phyloP scores from a whole-genome alignment of 495 filamentous ascomycete genomes.

The Emericellopsis terricola region DNA sequence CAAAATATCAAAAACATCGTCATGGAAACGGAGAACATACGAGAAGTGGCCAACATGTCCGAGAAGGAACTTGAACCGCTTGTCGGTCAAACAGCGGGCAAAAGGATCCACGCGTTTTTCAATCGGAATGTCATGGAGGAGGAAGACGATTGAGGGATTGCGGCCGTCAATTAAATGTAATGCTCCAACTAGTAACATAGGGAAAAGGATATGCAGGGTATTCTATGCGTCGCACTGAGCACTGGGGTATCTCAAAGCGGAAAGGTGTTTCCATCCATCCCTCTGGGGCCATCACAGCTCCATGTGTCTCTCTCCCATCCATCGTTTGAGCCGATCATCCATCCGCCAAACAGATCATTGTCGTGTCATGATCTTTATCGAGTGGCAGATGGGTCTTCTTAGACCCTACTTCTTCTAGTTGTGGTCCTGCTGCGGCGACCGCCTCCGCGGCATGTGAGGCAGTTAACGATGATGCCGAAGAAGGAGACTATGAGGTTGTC shows the following conservation, averaged over 20 bases:
- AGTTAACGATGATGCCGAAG: conserved; percentile 72
- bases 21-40: conserved; percentile 55
- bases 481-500: conserved; percentile 56
- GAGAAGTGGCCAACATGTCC: conserved; percentile 74
- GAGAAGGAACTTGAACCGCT: conserved; percentile 50
- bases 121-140: conserved; percentile 52
- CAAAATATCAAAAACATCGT: conserved; percentile 55
- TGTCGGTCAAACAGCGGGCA: conserved; percentile 65
- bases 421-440: conserved; percentile 5
- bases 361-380: too few species aligned
- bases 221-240: too few species aligned
- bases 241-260: too few species aligned
- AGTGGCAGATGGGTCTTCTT: conserved; percentile 1
- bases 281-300: too few species aligned
- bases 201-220: too few species aligned
- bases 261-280: too few species aligned
- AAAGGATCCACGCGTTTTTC: conserved; percentile 69
- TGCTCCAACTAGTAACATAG: too few species aligned
- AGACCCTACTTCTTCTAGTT: conserved; percentile 12
- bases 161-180: too few species aligned
- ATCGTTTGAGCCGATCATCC: too few species aligned
- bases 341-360: too few species aligned
- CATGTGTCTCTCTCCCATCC: too few species aligned
- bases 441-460: conserved; percentile 55
- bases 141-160: too few species aligned